phyloP scores from a whole-genome alignment of 352 stramenopile genomes.

The Peronosclerospora sorghi region DNA sequence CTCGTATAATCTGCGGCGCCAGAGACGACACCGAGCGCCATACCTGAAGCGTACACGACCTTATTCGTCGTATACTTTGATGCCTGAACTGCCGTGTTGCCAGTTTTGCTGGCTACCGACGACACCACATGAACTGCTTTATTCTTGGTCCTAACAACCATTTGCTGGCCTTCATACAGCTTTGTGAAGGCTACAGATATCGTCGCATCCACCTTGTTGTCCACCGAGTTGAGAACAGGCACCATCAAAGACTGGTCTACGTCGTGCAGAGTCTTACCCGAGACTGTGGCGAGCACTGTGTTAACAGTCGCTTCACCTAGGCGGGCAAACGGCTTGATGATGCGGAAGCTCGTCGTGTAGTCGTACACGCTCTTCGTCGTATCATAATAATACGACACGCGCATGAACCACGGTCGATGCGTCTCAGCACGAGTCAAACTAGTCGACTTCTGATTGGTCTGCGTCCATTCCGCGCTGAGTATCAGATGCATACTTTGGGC shows the following conservation, averaged over 20 bases:
- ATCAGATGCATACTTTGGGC: slow-evolving; percentile 16
- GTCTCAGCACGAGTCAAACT: slow-evolving; percentile 8
- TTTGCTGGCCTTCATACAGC: slow-evolving; percentile 50
- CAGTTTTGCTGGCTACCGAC: slow-evolving; percentile 24
- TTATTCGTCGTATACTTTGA: slow-evolving; percentile 52
- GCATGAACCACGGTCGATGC: slow-evolving; percentile 60
- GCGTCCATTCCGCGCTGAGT: slow-evolving; percentile 18
- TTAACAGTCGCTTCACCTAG: slow-evolving; percentile 60
- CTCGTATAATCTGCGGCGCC: slow-evolving; percentile 46
- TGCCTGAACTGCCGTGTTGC: slow-evolving; percentile 32
- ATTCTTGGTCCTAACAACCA: slow-evolving; percentile 58
- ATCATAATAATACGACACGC: slow-evolving; percentile 71
- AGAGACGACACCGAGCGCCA: slow-evolving; percentile 26
- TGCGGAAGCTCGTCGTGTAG: slow-evolving; percentile 72
- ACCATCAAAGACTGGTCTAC: slow-evolving; percentile 46
- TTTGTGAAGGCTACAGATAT: slow-evolving; percentile 55
- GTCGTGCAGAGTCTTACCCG: slow-evolving; percentile 45
- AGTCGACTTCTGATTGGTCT: not conserved
- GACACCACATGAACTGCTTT: slow-evolving; percentile 30
- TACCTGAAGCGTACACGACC: slow-evolving; percentile 12
- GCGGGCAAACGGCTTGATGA: slow-evolving; percentile 48
- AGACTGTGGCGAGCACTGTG: slow-evolving; percentile 44
- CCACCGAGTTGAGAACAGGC: slow-evolving; percentile 44
- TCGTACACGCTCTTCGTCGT: slow-evolving; percentile 71
- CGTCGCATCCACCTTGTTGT: slow-evolving; percentile 62